Conservation (phyloP, 805 yeast species). For the Candida xyloterini region DNA sequence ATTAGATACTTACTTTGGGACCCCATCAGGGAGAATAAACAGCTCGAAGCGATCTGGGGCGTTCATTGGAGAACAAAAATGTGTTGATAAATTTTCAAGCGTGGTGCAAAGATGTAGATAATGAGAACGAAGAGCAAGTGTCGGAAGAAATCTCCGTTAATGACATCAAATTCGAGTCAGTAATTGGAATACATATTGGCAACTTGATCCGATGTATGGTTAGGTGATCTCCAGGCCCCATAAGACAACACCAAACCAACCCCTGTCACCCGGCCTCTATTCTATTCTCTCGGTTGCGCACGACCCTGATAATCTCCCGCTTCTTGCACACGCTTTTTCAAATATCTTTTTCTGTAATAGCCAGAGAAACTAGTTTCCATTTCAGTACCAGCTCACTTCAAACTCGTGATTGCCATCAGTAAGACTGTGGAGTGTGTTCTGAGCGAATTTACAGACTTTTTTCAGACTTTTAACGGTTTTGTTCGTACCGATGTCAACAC, state of each 20-base stretch:
- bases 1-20: slow-evolving; percentile 64
- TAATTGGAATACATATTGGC: background rate
- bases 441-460: slow-evolving; percentile 5
- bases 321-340: slow-evolving; percentile 11
- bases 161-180: background rate
- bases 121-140: background rate
- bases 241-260: background rate
- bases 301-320: slow-evolving; percentile 14
- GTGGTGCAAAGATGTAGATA: slow-evolving; percentile 9
- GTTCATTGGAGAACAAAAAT: slow-evolving; percentile 57
- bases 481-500: slow-evolving; percentile 13
- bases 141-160: too few species aligned
- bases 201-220: background rate
- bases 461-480: background rate
- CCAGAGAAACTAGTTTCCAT: slow-evolving; percentile 9
- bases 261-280: slow-evolving; percentile 14
- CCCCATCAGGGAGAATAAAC: slow-evolving; percentile 96
- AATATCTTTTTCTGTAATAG: slow-evolving; percentile 10
- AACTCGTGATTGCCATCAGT: slow-evolving; percentile 4
- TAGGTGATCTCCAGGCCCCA: background rate
- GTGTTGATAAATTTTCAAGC: slow-evolving; percentile 9
- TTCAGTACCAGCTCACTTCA: slow-evolving; percentile 1
- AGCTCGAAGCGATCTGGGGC: slow-evolving; percentile 99
- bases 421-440: slow-evolving; percentile 2
- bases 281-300: slow-evolving; percentile 7